A percentile compares a stretch with the other conserved stretches of the same genome.
phyloP scores from a whole-genome alignment of 1,284 basidiomycete species.

The Marasmius sp. region DNA sequence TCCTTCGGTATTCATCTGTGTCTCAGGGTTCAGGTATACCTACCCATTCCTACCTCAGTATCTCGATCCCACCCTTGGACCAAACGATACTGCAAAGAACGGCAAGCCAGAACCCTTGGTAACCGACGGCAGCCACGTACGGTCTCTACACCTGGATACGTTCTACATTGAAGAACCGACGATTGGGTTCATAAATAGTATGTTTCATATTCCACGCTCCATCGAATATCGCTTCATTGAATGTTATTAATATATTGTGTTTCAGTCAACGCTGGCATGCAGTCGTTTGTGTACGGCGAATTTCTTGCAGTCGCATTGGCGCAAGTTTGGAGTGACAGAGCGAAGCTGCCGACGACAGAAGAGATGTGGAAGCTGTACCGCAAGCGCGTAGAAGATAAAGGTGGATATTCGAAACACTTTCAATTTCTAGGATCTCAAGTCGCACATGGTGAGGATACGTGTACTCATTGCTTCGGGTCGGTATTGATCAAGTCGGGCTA shows the following conservation, averaged over 20 bases:
- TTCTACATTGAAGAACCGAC: slow-evolving; percentile 54
- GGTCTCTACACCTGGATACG: slow-evolving; percentile 43
- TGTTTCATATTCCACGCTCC: slow-evolving; percentile 7
- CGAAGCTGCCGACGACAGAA: slow-evolving; percentile 29
- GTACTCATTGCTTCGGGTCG: neutral
- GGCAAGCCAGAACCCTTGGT: slow-evolving; percentile 31
- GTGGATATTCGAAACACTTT: slow-evolving; percentile 35
- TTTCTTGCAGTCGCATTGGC: slow-evolving; percentile 34
- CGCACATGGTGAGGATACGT: slow-evolving; percentile 20
- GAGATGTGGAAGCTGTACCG: slow-evolving; percentile 32
- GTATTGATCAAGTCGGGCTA: slow-evolving; percentile 6
- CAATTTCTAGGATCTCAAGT: slow-evolving; percentile 29
- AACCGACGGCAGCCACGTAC: slow-evolving; percentile 46
- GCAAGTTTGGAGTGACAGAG: slow-evolving; percentile 34
- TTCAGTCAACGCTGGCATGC: slow-evolving; percentile 37
- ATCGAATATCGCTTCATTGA: neutral
- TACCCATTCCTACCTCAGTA: slow-evolving; percentile 48
- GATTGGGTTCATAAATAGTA: slow-evolving; percentile 40
- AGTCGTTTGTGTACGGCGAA: slow-evolving; percentile 37
- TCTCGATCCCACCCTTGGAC: slow-evolving; percentile 31
- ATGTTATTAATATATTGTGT: neutral
- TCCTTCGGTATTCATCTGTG: neutral
- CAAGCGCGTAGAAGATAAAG: slow-evolving; percentile 25
- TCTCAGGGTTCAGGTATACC: slow-evolving; percentile 41
- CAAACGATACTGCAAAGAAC: slow-evolving; percentile 19